Percentiles rank a stretch among this genome's conserved stretches.
phyloP scores from a whole-genome alignment of 192 early-diverging fungal genomes.

The Coemansia sp. region DNA sequence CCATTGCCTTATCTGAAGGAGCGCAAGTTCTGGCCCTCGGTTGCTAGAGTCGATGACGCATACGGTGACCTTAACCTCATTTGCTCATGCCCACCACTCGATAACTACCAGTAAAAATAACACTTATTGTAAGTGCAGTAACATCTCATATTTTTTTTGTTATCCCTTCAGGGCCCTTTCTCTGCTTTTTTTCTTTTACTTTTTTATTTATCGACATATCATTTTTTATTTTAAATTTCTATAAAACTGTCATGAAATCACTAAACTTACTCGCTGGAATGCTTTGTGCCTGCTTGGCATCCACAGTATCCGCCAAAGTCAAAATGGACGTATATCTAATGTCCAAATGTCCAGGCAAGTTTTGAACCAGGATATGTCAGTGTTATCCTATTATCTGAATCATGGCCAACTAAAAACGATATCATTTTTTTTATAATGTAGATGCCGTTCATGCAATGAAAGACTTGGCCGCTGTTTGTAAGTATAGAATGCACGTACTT shows the following conservation, averaged over 20 bases:
- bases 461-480: constrained; percentile 53
- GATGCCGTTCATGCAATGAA: constrained; percentile 44
- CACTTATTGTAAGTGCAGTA: constrained; percentile 7
- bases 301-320: constrained; percentile 26
- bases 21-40: constrained; percentile 98
- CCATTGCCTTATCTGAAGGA: constrained; percentile 79
- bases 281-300: not conserved
- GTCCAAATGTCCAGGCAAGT: constrained; percentile 51
- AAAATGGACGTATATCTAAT: constrained; percentile 44
- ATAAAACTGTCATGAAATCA: not conserved
- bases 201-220: not conserved
- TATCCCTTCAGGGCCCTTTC: not conserved
- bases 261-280: not conserved
- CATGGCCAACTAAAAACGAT: not conserved
- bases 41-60: constrained; percentile 90
- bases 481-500: constrained; percentile 11
- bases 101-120: constrained; percentile 64
- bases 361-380: not conserved
- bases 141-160: not conserved
- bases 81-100: constrained; percentile 95
- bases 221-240: not conserved
- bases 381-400: not conserved
- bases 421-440: constrained; percentile 12
- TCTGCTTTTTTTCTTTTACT: not conserved
- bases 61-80: constrained; percentile 94